Conservation (phyloP, 2,329 filamentous ascomycete genomes). For the Colletotrichum sp. region DNA sequence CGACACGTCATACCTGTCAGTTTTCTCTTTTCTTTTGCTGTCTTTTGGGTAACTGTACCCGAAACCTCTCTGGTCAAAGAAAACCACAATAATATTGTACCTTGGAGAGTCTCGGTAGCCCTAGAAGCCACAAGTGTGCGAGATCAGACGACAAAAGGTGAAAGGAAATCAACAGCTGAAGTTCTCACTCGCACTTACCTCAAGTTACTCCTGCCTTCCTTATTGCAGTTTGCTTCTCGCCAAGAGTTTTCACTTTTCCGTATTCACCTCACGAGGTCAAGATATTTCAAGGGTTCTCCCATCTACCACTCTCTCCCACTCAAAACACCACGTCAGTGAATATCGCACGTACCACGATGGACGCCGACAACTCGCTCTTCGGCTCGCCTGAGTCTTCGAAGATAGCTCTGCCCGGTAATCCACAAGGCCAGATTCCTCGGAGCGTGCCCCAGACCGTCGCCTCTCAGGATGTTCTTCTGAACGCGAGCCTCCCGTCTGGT, state of each 20-base stretch:
- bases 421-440: background rate
- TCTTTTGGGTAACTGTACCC: background rate
- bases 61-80: background rate
- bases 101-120: background rate
- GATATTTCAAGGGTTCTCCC: background rate
- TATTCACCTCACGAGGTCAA: background rate
- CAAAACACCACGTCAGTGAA: background rate
- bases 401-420: background rate
- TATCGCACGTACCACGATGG: background rate
- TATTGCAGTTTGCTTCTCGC: background rate
- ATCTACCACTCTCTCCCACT: background rate
- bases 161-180: background rate
- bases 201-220: background rate
- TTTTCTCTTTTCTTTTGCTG: background rate
- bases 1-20: fast-evolving
- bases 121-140: background rate
- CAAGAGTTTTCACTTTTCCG: background rate
- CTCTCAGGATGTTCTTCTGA: background rate
- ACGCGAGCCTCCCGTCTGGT: background rate
- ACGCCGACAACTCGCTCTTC: background rate
- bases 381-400: background rate
- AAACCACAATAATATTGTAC: background rate
- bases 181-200: background rate
- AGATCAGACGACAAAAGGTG: background rate
- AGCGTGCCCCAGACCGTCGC: background rate